These are phyloP conservation scores for Ustilago lituana DNA, from an alignment of 1,284 basidiomycete genomes.

Conservation along the genomic window DNA sequence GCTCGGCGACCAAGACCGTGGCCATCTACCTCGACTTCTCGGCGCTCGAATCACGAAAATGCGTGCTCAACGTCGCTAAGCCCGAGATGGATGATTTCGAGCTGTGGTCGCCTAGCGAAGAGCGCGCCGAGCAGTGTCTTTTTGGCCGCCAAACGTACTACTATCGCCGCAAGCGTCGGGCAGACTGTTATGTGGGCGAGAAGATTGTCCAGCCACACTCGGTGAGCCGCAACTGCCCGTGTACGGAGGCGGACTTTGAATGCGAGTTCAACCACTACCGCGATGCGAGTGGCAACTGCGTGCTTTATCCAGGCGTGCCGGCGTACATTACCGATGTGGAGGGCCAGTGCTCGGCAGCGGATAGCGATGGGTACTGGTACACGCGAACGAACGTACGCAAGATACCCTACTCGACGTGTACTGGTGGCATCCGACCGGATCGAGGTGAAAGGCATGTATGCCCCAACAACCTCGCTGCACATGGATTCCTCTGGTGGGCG, in stretches of 20 bases:
- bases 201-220: constrained; percentile 54
- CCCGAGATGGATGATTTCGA: constrained; percentile 63
- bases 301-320: constrained; percentile 52
- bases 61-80: constrained; percentile 51
- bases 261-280: constrained; percentile 66
- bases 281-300: constrained; percentile 53
- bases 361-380: constrained; percentile 63
- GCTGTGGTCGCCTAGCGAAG: constrained; percentile 64
- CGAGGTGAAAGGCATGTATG: constrained; percentile 58
- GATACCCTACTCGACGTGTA: constrained; percentile 60
- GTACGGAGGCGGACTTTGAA: constrained; percentile 64
- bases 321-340: constrained; percentile 41
- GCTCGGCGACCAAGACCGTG: constrained; percentile 71
- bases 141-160: constrained; percentile 65
- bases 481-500: constrained; percentile 63
- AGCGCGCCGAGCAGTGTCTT: constrained; percentile 61
- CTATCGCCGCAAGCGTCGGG: constrained; percentile 61
- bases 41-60: constrained; percentile 70
- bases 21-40: constrained; percentile 91
- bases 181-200: constrained; percentile 63
- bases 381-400: constrained; percentile 62
- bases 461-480: constrained; percentile 36
- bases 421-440: constrained; percentile 58
- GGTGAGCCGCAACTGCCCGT: constrained; percentile 54
- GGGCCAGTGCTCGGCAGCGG: constrained; percentile 53